Evolutionary conservation across 139 green algal genomes (phyloP), one percentile per base, ranked within the genome.

Genomic region (Pseudopediastrum boryanum): DNA sequence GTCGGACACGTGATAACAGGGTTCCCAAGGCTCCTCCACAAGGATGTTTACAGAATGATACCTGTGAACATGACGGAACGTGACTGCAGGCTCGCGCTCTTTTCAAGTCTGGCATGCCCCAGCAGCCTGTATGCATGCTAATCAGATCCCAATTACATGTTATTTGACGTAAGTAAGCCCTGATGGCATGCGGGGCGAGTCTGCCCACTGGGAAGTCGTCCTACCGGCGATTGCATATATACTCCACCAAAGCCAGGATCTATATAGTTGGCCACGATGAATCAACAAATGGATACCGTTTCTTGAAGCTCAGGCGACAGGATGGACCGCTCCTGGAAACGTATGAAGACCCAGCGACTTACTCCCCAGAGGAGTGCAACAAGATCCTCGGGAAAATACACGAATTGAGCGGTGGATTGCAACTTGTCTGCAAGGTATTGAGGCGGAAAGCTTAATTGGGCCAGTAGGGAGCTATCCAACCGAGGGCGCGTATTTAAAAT

Each of bases 231-330:
- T 62, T 90, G 9, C 77, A 77, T 19, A 83, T 92, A 5, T 92
- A 92, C 42, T 51, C 87, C 39, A 85, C 82, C 9, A 90, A 88
- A 56, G 63, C 64, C 4, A 46, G 78, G 2, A 63, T 89, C 5
- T 92, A 91, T 39, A 51, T 93, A 2, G 83, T 93, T 3, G 90
- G 86, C 21, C 83, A 90, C 61, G 86, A 83, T 68, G 87, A 89
- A 41, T 52, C 80, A 6, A 65, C 73, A 23, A 71, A 58, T 1
- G 41, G 27, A 2, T 94, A 79, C 71, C 31, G 68, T 0, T 25
- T 92, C 5, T 48, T 93, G 1, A 89, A 92, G 73, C 75, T 95
- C 27, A 80, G 68, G n/a, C 79, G 89, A 35, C 69, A 81, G 73
- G 69, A 82, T 66, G 51, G 73, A 2, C 73, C 62, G 7, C 41